A percentile compares a stretch with the other conserved stretches of the same genome.
phyloP scores from a whole-genome alignment of 2,329 filamentous ascomycete species.

The Apiospora koreana region DNA sequence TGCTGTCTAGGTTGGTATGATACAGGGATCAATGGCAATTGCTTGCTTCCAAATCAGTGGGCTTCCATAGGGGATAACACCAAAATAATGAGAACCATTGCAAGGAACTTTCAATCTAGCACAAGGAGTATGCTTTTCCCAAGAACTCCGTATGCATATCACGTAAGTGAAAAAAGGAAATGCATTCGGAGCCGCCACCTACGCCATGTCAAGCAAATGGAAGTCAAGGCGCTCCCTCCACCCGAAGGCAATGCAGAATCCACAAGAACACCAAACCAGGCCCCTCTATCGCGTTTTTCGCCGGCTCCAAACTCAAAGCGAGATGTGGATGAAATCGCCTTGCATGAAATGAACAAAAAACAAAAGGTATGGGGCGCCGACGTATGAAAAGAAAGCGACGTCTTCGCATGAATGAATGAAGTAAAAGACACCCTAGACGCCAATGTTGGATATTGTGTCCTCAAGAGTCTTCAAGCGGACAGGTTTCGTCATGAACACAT shows the following conservation, averaged over 20 bases:
- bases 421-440: neutral
- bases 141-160: neutral
- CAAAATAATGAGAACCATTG: neutral
- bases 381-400: neutral
- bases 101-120: neutral
- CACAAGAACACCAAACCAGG: neutral
- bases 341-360: neutral
- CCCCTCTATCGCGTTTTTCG: neutral
- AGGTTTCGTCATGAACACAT: conserved; percentile 49
- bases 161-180: neutral
- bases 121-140: neutral
- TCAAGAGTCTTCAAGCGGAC: conserved; percentile 39
- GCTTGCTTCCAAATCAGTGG: neutral
- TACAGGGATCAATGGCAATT: neutral
- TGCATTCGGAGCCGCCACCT: neutral
- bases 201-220: neutral
- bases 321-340: neutral
- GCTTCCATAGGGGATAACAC: neutral
- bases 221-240: neutral
- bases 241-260: neutral
- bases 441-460: conserved; percentile 12
- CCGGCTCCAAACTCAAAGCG: neutral
- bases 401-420: neutral
- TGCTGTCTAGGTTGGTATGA: neutral
- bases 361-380: neutral